Conservation (phyloP, 768 basidiomycete species). For the Psilocybe azurescens region DNA sequence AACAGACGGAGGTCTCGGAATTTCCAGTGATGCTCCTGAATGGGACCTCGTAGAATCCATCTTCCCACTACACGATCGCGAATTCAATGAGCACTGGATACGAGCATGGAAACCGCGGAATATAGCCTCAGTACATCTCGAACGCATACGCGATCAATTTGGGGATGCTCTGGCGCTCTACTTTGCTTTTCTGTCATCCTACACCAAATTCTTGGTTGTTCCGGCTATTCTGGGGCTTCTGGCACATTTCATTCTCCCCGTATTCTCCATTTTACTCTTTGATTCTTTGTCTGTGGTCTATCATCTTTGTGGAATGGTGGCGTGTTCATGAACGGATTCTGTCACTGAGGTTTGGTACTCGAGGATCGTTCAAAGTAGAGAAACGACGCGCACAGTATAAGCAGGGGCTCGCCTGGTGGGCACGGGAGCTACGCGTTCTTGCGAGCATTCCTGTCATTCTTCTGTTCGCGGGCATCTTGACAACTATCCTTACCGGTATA, state of each 20-base stretch:
- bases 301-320: slow-evolving; percentile 93
- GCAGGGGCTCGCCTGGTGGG: slow-evolving; percentile 72
- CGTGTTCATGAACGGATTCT: slow-evolving; percentile 82
- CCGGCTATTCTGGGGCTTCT: slow-evolving; percentile 73
- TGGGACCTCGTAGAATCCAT: slow-evolving; percentile 87
- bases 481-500: slow-evolving; percentile 75
- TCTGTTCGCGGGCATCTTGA: slow-evolving; percentile 73
- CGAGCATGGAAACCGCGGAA: slow-evolving; percentile 72
- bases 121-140: slow-evolving; percentile 67
- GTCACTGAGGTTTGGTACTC: slow-evolving; percentile 83
- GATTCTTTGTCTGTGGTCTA: slow-evolving; percentile 81
- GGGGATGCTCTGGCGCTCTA: slow-evolving; percentile 87
- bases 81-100: slow-evolving; percentile 83
- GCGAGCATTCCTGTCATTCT: slow-evolving; percentile 76
- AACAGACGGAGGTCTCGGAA: slow-evolving; percentile 84
- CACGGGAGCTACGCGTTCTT: slow-evolving; percentile 68
- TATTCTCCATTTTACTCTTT: slow-evolving; percentile 83
- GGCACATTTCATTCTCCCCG: slow-evolving; percentile 73
- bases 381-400: slow-evolving; percentile 66
- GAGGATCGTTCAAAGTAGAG: slow-evolving; percentile 79
- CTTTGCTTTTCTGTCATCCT: slow-evolving; percentile 86
- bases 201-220: slow-evolving; percentile 79
- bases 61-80: slow-evolving; percentile 83
- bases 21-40: slow-evolving; percentile 69
- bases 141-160: slow-evolving; percentile 76